Conservation (phyloP, 2,329 filamentous ascomycete genomes). For the Monilinia fructigena region DNA sequence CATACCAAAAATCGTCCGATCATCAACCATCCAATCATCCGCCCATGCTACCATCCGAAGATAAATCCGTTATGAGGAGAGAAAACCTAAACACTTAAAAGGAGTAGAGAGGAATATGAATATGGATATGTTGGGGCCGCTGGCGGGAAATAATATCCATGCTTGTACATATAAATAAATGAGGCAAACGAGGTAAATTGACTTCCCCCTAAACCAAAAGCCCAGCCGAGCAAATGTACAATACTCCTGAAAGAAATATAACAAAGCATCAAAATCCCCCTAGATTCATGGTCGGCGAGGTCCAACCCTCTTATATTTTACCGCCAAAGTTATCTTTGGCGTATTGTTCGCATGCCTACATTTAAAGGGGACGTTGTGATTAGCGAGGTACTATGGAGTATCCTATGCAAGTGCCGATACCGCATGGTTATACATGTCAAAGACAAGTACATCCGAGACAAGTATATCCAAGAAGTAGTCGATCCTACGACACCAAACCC, state of each 20-base stretch:
- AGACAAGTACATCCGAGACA: not conserved
- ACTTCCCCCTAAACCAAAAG: not conserved
- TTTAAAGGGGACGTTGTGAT: not conserved
- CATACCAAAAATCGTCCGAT: not conserved
- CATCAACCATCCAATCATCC: not conserved
- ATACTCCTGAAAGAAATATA: not conserved
- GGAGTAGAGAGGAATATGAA: not conserved
- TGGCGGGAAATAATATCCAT: not conserved
- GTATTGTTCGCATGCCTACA: constrained; percentile 82
- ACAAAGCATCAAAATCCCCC: not conserved
- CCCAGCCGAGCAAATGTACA: not conserved
- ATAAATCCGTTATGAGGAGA: not conserved
- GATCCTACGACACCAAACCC: not conserved
- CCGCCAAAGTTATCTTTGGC: constrained; percentile 83
- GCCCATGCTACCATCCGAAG: not conserved
- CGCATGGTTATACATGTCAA: not conserved
- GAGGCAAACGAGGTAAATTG: not conserved
- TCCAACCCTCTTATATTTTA: constrained; percentile 30
- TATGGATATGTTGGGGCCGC: not conserved
- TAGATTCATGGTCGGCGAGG: not conserved
- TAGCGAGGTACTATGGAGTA: not conserved
- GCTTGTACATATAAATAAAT: constrained; percentile 4
- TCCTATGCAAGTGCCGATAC: not conserved
- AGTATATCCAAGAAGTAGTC: not conserved
- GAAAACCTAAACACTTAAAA: not conserved